These are phyloP conservation scores for Jaltomata sinuosa DNA, from an alignment of 257 asterid species.

Conservation along the genomic window DNA sequence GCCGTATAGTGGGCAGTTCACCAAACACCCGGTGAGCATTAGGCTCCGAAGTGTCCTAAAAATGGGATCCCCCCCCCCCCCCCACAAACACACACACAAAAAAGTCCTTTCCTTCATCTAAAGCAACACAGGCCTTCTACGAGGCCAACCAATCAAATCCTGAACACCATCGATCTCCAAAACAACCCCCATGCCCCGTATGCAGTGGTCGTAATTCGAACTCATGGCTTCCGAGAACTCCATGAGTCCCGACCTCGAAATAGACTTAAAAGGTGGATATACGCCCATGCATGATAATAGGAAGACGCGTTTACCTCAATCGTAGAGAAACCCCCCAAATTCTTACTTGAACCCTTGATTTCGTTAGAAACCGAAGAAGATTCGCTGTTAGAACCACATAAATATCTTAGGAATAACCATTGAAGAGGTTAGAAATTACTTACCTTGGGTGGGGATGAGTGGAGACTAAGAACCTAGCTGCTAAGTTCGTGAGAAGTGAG, in stretches of 20 bases:
- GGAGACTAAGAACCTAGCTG: too few species aligned
- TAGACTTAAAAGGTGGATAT: neutral
- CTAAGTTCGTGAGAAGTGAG: too few species aligned
- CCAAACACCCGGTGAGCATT: neutral
- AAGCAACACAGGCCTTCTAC: neutral
- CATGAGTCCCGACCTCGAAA: neutral
- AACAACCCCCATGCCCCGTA: neutral
- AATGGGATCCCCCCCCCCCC: neutral
- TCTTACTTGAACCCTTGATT: neutral
- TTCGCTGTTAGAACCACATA: too few species aligned
- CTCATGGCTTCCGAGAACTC: neutral
- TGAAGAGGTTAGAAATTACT: too few species aligned
- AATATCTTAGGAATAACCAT: too few species aligned
- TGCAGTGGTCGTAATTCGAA: neutral
- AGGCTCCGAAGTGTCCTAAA: neutral
- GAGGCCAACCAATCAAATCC: neutral
- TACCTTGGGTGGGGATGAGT: too few species aligned
- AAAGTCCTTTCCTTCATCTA: neutral
- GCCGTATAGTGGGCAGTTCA: neutral
- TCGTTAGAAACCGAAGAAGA: too few species aligned
- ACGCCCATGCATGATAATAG: neutral
- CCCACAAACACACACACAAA: too few species aligned
- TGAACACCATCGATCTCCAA: neutral
- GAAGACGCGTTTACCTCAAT: neutral
- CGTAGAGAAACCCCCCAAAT: neutral